These are phyloP conservation scores for Poa annua DNA, from an alignment of 176 grass and related monocot species.

Conservation along the genomic window DNA sequence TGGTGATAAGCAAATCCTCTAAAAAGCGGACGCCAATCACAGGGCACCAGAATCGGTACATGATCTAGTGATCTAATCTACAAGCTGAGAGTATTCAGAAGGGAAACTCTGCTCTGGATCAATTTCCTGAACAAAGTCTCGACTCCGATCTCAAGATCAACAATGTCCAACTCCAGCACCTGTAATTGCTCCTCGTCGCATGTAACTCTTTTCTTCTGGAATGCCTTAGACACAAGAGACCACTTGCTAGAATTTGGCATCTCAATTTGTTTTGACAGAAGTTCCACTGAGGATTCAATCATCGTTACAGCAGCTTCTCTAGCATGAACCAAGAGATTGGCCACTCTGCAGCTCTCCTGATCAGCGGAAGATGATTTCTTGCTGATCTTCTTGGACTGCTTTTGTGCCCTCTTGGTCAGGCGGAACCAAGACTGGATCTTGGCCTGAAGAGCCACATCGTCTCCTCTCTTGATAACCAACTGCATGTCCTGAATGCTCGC, in stretches of 20 bases:
- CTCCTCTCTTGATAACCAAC: conserved; percentile 47
- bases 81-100: conserved; percentile 53
- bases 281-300: conserved; percentile 29
- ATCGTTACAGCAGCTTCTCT: conserved; percentile 42
- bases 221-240: conserved; percentile 53
- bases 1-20: conserved; percentile 44
- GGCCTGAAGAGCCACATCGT: conserved; percentile 28
- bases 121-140: conserved; percentile 32
- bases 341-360: conserved; percentile 30
- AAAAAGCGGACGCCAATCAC: conserved; percentile 49
- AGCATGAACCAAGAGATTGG: conserved; percentile 49
- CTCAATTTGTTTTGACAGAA: conserved; percentile 37
- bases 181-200: conserved; percentile 49
- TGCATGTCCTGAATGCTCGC: conserved; percentile 43
- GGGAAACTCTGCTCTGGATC: conserved; percentile 53
- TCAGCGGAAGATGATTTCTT: conserved; percentile 36
- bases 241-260: conserved; percentile 47
- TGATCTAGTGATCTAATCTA: conserved; percentile 31
- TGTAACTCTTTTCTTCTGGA: conserved; percentile 49
- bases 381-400: conserved; percentile 46
- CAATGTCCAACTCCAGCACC: too few species aligned
- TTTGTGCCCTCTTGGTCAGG: conserved; percentile 45
- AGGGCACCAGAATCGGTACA: neutral
- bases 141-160: too few species aligned
- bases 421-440: conserved; percentile 49